Percentiles rank a stretch among this genome's conserved stretches.
Conservation (phyloP, 768 basidiomycete genomes). For the Lactarius hatsudake region DNA sequence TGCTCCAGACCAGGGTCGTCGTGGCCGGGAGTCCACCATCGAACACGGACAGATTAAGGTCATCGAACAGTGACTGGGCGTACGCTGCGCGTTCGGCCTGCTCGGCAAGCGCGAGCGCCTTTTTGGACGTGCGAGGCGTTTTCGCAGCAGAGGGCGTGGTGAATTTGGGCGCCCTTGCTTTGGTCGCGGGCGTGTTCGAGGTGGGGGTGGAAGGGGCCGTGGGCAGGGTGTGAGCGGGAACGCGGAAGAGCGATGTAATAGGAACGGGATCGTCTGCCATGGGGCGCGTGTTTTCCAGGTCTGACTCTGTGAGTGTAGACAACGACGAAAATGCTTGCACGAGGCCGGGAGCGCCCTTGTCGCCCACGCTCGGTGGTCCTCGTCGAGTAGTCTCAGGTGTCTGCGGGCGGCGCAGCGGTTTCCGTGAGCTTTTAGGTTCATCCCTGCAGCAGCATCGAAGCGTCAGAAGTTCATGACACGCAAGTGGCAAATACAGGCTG, state of each 20-base stretch:
- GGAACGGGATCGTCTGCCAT: not conserved
- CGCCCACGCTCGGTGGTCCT: not conserved
- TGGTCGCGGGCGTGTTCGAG: constrained; percentile 6
- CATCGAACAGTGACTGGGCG: constrained; percentile 24
- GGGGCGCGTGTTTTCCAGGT: not conserved
- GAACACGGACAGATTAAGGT: constrained; percentile 26
- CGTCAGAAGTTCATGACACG: not conserved
- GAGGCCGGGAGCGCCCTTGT: constrained; percentile 1
- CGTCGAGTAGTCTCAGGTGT: not conserved
- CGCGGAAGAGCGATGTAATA: not conserved
- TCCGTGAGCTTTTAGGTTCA: constrained; percentile 14
- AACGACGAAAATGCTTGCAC: constrained; percentile 22
- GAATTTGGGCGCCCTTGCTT: constrained; percentile 5
- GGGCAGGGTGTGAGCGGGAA: not conserved
- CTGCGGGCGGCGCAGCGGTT: constrained; percentile 10
- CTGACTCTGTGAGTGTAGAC: constrained; percentile 19
- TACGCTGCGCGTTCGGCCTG: constrained; percentile 25
- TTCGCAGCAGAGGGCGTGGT: constrained; percentile 3
- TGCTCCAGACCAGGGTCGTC: constrained; percentile 25
- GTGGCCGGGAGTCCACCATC: constrained; percentile 18
- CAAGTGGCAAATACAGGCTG: not conserved
- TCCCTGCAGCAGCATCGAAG: not conserved
- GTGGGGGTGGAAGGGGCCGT: not conserved
- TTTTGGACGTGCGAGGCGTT: constrained; percentile 26
- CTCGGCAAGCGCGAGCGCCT: constrained; percentile 20